Evolutionary conservation across 768 basidiomycete genomes (phyloP).

Genomic region (Trametes cinnabarina): DNA sequence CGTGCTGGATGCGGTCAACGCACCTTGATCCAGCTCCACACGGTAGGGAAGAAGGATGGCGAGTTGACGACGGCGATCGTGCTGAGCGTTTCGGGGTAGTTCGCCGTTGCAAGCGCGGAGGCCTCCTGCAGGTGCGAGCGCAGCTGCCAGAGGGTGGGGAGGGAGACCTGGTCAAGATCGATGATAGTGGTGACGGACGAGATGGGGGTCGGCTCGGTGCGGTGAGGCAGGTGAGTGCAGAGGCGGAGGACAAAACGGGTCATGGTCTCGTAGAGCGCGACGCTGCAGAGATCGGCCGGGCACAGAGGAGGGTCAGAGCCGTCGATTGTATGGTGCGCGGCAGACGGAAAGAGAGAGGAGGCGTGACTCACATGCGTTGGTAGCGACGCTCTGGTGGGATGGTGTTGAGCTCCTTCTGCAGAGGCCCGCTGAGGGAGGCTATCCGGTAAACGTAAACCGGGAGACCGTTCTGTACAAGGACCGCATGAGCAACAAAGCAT

Average conservation of each 20-base stretch:
- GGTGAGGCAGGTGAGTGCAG: slow-evolving; percentile 58
- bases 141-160: slow-evolving; percentile 67
- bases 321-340: background rate
- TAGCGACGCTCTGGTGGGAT: slow-evolving; percentile 55
- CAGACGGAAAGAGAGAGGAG: background rate
- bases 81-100: slow-evolving; percentile 78
- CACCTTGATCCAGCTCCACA: slow-evolving; percentile 86
- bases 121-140: slow-evolving; percentile 75
- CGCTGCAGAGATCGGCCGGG: slow-evolving; percentile 36
- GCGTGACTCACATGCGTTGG: slow-evolving; percentile 62
- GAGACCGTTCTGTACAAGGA: slow-evolving; percentile 51
- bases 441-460: slow-evolving; percentile 79
- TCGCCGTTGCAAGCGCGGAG: slow-evolving; percentile 68
- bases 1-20: background rate
- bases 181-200: slow-evolving; percentile 66
- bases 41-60: slow-evolving; percentile 76
- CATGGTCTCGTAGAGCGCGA: slow-evolving; percentile 69
- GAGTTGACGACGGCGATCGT: slow-evolving; percentile 73
- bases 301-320: background rate
- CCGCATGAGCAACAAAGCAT: background rate
- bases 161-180: slow-evolving; percentile 62
- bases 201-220: slow-evolving; percentile 50
- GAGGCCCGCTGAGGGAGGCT: slow-evolving; percentile 49
- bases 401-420: slow-evolving; percentile 60
- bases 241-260: slow-evolving; percentile 60